Evolutionary conservation across 1,139 yeast species (phyloP).

Genomic region (Geotrichum klebahnii): DNA sequence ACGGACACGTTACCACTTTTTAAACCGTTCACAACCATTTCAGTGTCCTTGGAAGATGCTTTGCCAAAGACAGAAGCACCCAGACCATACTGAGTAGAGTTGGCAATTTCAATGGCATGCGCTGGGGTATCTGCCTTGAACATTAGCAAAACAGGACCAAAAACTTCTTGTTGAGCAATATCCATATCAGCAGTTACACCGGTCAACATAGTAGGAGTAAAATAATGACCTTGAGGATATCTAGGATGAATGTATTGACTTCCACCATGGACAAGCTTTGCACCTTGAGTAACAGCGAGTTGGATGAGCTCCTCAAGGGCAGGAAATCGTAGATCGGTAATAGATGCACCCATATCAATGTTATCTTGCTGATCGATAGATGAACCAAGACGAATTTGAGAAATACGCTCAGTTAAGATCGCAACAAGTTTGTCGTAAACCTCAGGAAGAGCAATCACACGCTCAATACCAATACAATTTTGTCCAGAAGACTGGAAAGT

Average conservation of each 20-base stretch:
- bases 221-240: slow-evolving; percentile 92
- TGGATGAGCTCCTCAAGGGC: slow-evolving; percentile 59
- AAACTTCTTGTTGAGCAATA: slow-evolving; percentile 84
- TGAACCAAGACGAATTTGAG: slow-evolving; percentile 70
- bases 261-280: slow-evolving; percentile 75
- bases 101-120: slow-evolving; percentile 75
- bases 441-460: slow-evolving; percentile 72
- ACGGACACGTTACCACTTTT: slow-evolving; percentile 90
- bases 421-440: slow-evolving; percentile 60
- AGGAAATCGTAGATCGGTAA: slow-evolving; percentile 68
- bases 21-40: slow-evolving; percentile 58
- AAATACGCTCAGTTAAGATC: slow-evolving; percentile 55
- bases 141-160: slow-evolving; percentile 83
- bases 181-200: slow-evolving; percentile 76
- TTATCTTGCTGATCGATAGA: slow-evolving; percentile 80
- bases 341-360: slow-evolving; percentile 95
- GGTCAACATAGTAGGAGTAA: slow-evolving; percentile 77
- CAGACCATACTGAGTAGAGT: slow-evolving; percentile 81
- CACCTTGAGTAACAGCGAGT: slow-evolving; percentile 80
- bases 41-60: slow-evolving; percentile 48
- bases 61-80: slow-evolving; percentile 85
- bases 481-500: slow-evolving; percentile 96
- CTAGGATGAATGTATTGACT: slow-evolving; percentile 75
- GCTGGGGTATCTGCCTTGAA: slow-evolving; percentile 63
- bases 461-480: slow-evolving; percentile 93